These are phyloP conservation scores for Porcisia hertigi DNA, from an alignment of 208 protist genomes.

Conservation along the genomic window DNA sequence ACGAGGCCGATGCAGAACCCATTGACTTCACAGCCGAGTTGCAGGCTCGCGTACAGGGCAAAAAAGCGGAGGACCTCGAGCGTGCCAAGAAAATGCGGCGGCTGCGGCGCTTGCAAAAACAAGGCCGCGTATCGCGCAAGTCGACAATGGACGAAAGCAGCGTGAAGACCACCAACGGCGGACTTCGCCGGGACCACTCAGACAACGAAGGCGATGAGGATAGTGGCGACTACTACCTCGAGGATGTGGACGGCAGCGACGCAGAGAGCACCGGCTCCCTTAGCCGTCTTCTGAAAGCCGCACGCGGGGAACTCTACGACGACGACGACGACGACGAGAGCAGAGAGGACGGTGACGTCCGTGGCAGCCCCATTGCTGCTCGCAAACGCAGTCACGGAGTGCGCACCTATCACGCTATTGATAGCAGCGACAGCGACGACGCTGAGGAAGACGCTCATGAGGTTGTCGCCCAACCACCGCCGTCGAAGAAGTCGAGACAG, in stretches of 20 bases:
- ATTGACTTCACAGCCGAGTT: constrained; percentile 54
- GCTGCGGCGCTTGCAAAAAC: constrained; percentile 70
- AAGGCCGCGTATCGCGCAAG: constrained; percentile 68
- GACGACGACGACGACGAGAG: constrained; percentile 34
- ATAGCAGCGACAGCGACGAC: constrained; percentile 33
- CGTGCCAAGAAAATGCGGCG: constrained; percentile 79
- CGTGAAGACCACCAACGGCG: constrained; percentile 28
- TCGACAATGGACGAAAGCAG: constrained; percentile 58
- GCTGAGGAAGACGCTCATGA: constrained; percentile 10
- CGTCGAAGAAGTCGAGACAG: constrained; percentile 14
- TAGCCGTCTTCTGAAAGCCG: constrained; percentile 23
- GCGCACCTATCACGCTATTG: constrained; percentile 28
- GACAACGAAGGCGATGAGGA: constrained; percentile 26
- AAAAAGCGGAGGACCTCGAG: constrained; percentile 54
- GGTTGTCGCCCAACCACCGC: not conserved
- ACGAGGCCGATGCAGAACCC: constrained; percentile 21
- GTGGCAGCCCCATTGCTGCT: not conserved
- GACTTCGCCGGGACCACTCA: constrained; percentile 13
- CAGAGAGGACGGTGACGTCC: constrained; percentile 5
- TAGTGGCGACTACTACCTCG: constrained; percentile 28
- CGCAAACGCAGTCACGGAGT: constrained; percentile 17
- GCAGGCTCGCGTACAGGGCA: constrained; percentile 48
- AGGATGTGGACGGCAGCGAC: constrained; percentile 28
- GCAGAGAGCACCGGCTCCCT: constrained; percentile 32
- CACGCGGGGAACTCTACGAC: constrained; percentile 31